Conservation (phyloP, 768 basidiomycete species). For the Pleurotus pulmonarius region DNA sequence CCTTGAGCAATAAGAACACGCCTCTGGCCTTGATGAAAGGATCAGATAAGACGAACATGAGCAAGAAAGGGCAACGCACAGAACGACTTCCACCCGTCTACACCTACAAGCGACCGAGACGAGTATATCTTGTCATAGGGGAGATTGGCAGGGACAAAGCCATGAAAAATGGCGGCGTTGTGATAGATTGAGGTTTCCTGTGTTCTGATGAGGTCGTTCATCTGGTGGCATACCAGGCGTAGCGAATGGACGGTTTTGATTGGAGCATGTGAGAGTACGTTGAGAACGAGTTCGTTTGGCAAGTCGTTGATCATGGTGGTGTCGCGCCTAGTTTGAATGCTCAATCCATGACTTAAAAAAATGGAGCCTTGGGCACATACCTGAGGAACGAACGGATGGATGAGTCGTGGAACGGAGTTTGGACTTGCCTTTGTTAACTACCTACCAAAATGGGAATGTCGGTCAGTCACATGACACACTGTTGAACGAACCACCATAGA, state of each 20-base stretch:
- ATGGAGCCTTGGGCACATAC: too few relatives aligned
- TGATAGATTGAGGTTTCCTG: slow-evolving; percentile 57
- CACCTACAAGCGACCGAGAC: slow-evolving; percentile 30
- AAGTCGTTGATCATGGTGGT: slow-evolving; percentile 36
- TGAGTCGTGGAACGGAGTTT: too few relatives aligned
- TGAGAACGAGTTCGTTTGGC: slow-evolving; percentile 56
- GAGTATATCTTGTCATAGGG: slow-evolving; percentile 19
- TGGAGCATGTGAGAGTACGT: slow-evolving; percentile 46
- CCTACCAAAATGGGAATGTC: too few relatives aligned
- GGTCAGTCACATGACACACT: too few relatives aligned
- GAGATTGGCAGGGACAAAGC: slow-evolving; percentile 31
- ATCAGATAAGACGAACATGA: slow-evolving; percentile 3
- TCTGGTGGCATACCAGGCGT: slow-evolving; percentile 36
- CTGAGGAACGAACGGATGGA: too few relatives aligned
- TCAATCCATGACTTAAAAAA: too few relatives aligned
- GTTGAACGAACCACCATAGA: too few relatives aligned
- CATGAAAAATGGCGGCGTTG: slow-evolving; percentile 49
- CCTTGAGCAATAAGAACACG: slow-evolving; percentile 41
- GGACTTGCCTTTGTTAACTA: too few relatives aligned
- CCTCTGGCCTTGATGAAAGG: slow-evolving; percentile 34
- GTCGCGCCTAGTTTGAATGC: neutral
- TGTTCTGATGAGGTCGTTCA: slow-evolving; percentile 40
- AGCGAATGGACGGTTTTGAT: slow-evolving; percentile 36
- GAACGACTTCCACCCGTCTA: slow-evolving; percentile 52
- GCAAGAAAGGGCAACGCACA: slow-evolving; percentile 38